Evolutionary conservation across 2,329 filamentous ascomycete genomes (phyloP), one percentile per base, ranked within the genome.

Genomic region (Chrysoporthe deuterocubensis): DNA sequence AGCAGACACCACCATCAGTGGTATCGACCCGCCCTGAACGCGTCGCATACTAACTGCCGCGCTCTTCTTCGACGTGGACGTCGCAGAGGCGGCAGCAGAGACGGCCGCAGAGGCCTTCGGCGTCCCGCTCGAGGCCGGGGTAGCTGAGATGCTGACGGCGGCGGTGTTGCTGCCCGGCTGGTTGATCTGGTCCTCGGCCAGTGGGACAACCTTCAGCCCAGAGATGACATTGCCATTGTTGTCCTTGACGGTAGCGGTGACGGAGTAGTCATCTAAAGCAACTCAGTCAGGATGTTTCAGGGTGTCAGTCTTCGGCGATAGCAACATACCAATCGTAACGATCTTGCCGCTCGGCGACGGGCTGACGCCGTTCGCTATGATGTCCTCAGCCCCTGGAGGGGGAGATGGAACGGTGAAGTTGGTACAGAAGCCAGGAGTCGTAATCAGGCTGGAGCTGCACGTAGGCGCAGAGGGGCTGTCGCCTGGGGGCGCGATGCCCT

Each of bases 301-400:
- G 1, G 3, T 50, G 6, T 2, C 11, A 11, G 14, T 16, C 26
- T 54, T 21, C 0, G 18, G 13, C 8, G 18, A 13, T 5, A 26
- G 8, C 32, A 6, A 58, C 66, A 21, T 65, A 21, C 79, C 83
- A 62, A 93, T 85, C 2, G 81, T 73, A 37, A 91, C 85, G 64
- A 97, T 79, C 80, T 90, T 87, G 73, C 90, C 91, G 16, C 77
- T 80, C 50, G 89, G 88, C 66, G 89, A 86, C 71, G 86, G 87
- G 61, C 79, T 81, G 69, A 97, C 87, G 70, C 95, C 94, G 61
- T 91, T 88, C 72, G 92, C 83, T 76, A 97, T 95, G 74, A 97
- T 84, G 58, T 86, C 83, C 69, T 89, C 83, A 50, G 89, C 90
- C 71, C 89, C 91, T 4, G 86, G 82, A 14, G 93, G 93, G 6